Conservation (phyloP, 1,284 basidiomycete genomes). For the Cutaneotrichosporon cavernicola region DNA sequence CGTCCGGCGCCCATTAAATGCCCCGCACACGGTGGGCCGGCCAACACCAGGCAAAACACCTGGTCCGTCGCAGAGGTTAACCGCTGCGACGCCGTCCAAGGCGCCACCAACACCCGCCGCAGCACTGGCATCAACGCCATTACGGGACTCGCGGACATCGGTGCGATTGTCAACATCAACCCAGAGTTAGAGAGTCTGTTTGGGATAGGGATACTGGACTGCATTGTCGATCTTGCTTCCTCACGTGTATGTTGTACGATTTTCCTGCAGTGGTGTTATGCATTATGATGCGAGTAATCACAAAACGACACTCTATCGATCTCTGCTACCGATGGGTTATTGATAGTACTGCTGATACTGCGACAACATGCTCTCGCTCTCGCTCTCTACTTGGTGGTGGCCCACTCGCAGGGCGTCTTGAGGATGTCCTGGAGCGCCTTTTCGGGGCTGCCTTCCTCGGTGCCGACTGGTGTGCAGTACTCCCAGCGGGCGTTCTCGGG, state of each 20-base stretch:
- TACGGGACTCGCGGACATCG: neutral
- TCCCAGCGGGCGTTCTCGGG: constrained; percentile 92
- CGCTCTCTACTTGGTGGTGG: constrained; percentile 11
- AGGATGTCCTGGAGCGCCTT: constrained; percentile 68
- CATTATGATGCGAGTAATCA: neutral
- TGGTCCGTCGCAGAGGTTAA: neutral
- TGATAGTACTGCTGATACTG: neutral
- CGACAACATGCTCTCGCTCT: neutral
- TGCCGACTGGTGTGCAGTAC: constrained; percentile 79
- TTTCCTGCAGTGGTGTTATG: constrained; percentile 9
- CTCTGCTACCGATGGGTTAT: neutral
- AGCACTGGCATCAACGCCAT: constrained; percentile 8
- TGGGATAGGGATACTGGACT: neutral
- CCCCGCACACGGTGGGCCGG: neutral
- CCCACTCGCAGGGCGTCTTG: constrained; percentile 71
- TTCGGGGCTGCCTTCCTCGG: constrained; percentile 67
- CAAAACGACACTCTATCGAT: constrained; percentile 1
- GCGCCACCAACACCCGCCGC: constrained; percentile 1
- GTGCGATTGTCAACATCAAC: neutral
- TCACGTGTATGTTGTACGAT: constrained; percentile 13
- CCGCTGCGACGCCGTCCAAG: neutral
- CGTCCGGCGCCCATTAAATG: constrained; percentile 20
- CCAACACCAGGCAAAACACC: neutral
- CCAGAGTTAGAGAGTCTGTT: neutral
- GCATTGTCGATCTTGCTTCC: neutral